Evolutionary conservation across 306 rosid genomes (phyloP).

Genomic region (Vicia sativa): DNA sequence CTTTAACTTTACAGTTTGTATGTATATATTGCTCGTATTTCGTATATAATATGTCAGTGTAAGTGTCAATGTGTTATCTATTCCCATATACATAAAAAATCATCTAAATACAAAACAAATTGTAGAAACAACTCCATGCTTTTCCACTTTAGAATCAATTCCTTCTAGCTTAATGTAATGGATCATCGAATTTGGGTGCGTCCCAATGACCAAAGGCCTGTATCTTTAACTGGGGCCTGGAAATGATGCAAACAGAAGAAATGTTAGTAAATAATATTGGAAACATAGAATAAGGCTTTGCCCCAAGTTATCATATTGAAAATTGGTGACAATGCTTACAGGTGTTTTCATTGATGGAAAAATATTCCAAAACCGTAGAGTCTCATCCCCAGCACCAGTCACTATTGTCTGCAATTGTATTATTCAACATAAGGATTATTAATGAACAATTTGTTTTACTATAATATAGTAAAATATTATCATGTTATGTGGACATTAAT

Average conservation of each 20-base stretch:
- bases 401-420: conserved; percentile 75
- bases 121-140: conserved; percentile 8
- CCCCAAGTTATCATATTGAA: background rate
- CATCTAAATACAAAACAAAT: conserved; percentile 24
- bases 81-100: conserved; percentile 9
- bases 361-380: conserved; percentile 89
- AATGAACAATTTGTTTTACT: background rate
- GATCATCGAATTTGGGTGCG: conserved; percentile 76
- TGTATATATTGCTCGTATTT: too few species aligned
- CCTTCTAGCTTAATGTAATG: background rate
- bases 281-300: too few species aligned
- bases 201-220: conserved; percentile 93
- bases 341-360: conserved; percentile 89
- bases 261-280: too few species aligned
- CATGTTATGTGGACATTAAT: conserved; percentile 22
- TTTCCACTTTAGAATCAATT: background rate
- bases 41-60: background rate
- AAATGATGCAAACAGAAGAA: conserved; percentile 22
- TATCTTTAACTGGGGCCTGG: conserved; percentile 86
- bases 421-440: background rate
- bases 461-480: background rate
- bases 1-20: conserved; percentile 17
- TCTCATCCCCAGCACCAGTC: conserved; percentile 99
- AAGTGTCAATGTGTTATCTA: background rate
- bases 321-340: conserved; percentile 52